Conservation (phyloP, 371 early-diverging fungal genomes). For the Mortierella sp. region DNA sequence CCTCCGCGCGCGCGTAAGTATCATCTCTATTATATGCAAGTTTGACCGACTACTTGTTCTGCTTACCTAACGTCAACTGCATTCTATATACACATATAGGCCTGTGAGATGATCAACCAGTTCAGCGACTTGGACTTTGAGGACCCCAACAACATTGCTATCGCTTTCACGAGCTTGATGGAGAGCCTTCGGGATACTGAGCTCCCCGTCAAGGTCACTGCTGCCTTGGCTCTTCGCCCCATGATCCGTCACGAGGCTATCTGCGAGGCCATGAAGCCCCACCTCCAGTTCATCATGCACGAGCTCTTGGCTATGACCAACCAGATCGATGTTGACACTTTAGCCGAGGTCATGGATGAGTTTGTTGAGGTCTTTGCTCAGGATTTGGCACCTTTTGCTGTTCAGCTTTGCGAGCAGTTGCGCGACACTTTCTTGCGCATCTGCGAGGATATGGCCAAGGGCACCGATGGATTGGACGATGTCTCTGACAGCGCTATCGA, state of each 20-base stretch:
- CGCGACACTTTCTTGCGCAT: slow-evolving; percentile 88
- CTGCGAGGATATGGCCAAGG: slow-evolving; percentile 70
- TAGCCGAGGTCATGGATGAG: slow-evolving; percentile 88
- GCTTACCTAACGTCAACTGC: neutral
- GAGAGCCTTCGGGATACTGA: slow-evolving; percentile 81
- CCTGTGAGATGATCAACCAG: slow-evolving; percentile 59
- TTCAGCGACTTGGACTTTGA: slow-evolving; percentile 63
- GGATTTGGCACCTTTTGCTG: slow-evolving; percentile 91
- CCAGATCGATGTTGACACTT: slow-evolving; percentile 91
- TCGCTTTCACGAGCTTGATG: slow-evolving; percentile 76
- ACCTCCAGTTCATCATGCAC: slow-evolving; percentile 88
- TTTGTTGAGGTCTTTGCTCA: slow-evolving; percentile 91
- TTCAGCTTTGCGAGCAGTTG: slow-evolving; percentile 88
- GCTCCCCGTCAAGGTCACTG: slow-evolving; percentile 90
- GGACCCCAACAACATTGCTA: slow-evolving; percentile 63
- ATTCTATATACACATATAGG: slow-evolving; percentile 29
- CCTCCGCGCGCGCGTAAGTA: slow-evolving; percentile 82
- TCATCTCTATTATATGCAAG: neutral
- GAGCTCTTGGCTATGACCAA: slow-evolving; percentile 87
- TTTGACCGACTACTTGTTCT: neutral
- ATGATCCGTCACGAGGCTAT: slow-evolving; percentile 83
- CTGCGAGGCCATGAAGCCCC: slow-evolving; percentile 80
- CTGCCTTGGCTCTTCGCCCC: slow-evolving; percentile 84
- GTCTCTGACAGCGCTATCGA: slow-evolving; percentile 62
- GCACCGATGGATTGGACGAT: slow-evolving; percentile 47